A percentile compares a stretch with the other conserved stretches of the same genome.
These are phyloP conservation scores for Flaveria ramosissima DNA, from an alignment of 129 eudicot genomes.

Conservation along the genomic window DNA sequence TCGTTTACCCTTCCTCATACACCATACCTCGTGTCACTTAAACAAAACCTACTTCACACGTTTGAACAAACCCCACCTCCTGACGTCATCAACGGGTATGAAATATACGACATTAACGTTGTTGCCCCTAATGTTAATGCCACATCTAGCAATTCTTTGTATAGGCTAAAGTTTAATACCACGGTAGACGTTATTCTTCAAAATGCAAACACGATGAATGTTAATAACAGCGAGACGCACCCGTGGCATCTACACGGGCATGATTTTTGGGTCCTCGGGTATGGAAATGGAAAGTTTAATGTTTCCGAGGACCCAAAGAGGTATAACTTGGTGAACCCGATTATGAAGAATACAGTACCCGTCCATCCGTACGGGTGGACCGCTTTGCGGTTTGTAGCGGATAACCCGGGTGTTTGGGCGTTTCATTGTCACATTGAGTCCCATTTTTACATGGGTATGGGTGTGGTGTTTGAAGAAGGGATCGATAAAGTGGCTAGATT, in stretches of 20 bases:
- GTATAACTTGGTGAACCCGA: slow-evolving; percentile 69
- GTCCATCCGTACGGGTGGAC: slow-evolving; percentile 88
- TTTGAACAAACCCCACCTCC: slow-evolving; percentile 74
- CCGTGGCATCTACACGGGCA: slow-evolving; percentile 98
- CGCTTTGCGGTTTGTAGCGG: slow-evolving; percentile 74
- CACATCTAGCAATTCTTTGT: slow-evolving; percentile 51
- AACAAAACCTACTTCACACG: slow-evolving; percentile 44
- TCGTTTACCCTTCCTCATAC: slow-evolving; percentile 68
- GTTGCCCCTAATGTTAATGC: slow-evolving; percentile 44
- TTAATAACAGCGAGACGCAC: slow-evolving; percentile 67
- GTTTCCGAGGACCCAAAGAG: slow-evolving; percentile 43
- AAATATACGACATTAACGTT: slow-evolving; percentile 51
- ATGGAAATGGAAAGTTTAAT: slow-evolving; percentile 77
- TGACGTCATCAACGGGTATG: slow-evolving; percentile 29
- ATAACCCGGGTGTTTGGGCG: slow-evolving; percentile 95
- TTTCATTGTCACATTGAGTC: slow-evolving; percentile 95
- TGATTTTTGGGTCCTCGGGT: slow-evolving; percentile 93
- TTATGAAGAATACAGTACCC: slow-evolving; percentile 81
- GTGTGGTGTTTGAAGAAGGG: slow-evolving; percentile 79
- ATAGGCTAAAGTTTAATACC: slow-evolving; percentile 55
- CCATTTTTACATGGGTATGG: slow-evolving; percentile 91
- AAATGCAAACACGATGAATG: slow-evolving; percentile 61
- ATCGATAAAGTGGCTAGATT: slow-evolving; percentile 60
- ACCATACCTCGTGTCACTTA: slow-evolving; percentile 69
- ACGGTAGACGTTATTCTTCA: slow-evolving; percentile 77